Percentiles rank a stretch among this genome's conserved stretches.
Evolutionary conservation across 192 early-diverging fungal species (phyloP).

Genomic region (Gryganskiella cystojenkinii): DNA sequence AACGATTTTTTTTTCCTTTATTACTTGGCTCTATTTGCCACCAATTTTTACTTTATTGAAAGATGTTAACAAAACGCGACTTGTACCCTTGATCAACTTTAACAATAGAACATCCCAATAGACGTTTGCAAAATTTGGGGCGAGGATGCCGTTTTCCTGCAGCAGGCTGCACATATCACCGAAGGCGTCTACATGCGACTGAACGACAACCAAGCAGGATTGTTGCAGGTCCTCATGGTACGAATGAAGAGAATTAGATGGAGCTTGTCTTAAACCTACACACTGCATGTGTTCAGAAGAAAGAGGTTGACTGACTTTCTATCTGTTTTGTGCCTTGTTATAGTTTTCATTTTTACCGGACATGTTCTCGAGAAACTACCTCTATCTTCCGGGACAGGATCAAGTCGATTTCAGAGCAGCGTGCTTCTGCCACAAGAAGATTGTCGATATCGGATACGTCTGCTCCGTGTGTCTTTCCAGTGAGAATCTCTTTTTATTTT

Average conservation of each 20-base stretch:
- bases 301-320: background rate
- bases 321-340: background rate
- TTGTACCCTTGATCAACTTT: no score
- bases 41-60: background rate
- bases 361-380: slow-evolving; percentile 73
- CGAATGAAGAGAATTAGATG: slow-evolving; percentile 2
- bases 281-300: no score
- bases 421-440: slow-evolving; percentile 97
- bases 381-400: slow-evolving; percentile 80
- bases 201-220: slow-evolving; percentile 68
- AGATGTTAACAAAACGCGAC: no score
- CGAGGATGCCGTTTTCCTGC: slow-evolving; percentile 86
- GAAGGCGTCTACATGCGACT: slow-evolving; percentile 86
- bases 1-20: background rate
- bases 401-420: slow-evolving; percentile 93
- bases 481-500: slow-evolving; percentile 29
- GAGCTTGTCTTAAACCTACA: no score
- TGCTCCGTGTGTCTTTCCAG: slow-evolving; percentile 98
- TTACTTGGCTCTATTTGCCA: background rate
- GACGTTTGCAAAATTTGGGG: slow-evolving; percentile 91
- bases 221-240: slow-evolving; percentile 93
- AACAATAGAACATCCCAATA: slow-evolving; percentile 78
- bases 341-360: slow-evolving; percentile 88
- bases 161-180: slow-evolving; percentile 93
- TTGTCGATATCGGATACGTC: slow-evolving; percentile 95